Percentiles rank a stretch among this genome's conserved stretches.
Conservation (phyloP, 1,139 yeast species). For the Blastobotrys indianensis region DNA sequence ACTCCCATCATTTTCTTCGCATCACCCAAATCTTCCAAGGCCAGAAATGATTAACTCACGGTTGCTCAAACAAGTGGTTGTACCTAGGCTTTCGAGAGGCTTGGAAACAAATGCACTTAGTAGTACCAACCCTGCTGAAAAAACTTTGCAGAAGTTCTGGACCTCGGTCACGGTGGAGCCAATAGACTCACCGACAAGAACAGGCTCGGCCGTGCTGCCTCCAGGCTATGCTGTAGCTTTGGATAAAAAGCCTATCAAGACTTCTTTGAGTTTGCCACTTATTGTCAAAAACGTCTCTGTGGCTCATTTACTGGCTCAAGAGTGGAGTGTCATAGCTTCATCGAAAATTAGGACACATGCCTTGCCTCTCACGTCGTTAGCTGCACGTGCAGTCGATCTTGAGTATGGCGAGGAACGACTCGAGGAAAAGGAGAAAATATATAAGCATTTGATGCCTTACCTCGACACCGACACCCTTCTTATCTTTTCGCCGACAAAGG, state of each 20-base stretch:
- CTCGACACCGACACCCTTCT: conserved; percentile 90
- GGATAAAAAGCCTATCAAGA: conserved; percentile 71
- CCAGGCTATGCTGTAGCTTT: conserved; percentile 51
- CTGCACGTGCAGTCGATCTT: conserved; percentile 75
- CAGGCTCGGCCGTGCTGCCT: conserved; percentile 15
- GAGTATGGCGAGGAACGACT: conserved; percentile 21
- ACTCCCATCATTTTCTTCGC: too few relatives aligned
- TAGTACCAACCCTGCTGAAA: conserved; percentile 57
- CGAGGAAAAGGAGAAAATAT: conserved; percentile 24
- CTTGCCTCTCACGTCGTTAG: conserved; percentile 80
- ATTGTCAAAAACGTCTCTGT: conserved; percentile 53
- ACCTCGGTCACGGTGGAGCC: conserved; percentile 56
- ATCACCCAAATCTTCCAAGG: too few relatives aligned
- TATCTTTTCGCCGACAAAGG: conserved; percentile 74
- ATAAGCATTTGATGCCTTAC: conserved; percentile 54
- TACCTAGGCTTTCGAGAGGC: too few relatives aligned
- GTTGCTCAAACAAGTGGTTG: too few relatives aligned
- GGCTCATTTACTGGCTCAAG: conserved; percentile 75
- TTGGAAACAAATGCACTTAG: conserved; percentile 20
- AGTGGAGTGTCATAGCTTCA: conserved; percentile 75
- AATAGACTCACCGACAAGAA: not conserved
- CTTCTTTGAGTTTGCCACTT: conserved; percentile 74
- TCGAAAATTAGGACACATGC: conserved; percentile 72
- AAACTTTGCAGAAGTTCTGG: conserved; percentile 79
- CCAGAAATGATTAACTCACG: too few relatives aligned